Percentiles rank a stretch among this genome's conserved stretches.
phyloP scores from a whole-genome alignment of 768 basidiomycete species.

The Hypholoma sublateritium region DNA sequence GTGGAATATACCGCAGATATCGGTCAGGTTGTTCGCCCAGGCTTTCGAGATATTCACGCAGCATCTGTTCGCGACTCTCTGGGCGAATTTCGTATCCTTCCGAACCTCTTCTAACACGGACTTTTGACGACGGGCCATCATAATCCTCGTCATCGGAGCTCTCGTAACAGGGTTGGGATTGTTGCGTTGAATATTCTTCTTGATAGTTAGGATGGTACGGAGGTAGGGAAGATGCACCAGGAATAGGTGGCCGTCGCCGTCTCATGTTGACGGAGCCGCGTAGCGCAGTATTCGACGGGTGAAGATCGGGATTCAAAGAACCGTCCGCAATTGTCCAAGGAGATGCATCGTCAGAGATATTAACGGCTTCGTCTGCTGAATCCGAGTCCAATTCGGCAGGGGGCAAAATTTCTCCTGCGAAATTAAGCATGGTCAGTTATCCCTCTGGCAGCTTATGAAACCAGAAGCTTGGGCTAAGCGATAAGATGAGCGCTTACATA shows the following conservation, averaged over 20 bases:
- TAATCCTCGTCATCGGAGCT: slow-evolving; percentile 25
- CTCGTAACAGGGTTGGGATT: slow-evolving; percentile 26
- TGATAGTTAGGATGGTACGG: slow-evolving; percentile 78
- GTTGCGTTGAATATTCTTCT: slow-evolving; percentile 27
- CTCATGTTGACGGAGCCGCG: slow-evolving; percentile 21
- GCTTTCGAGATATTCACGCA: slow-evolving; percentile 54
- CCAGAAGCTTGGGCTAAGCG: not conserved
- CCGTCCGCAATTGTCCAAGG: slow-evolving; percentile 90
- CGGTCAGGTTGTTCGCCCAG: slow-evolving; percentile 56
- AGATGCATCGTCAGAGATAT: slow-evolving; percentile 52
- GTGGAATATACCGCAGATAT: slow-evolving; percentile 70
- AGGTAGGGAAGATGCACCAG: slow-evolving; percentile 53
- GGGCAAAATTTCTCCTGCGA: slow-evolving; percentile 58
- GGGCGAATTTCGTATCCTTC: slow-evolving; percentile 79
- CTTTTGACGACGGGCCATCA: slow-evolving; percentile 5
- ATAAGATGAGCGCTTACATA: slow-evolving; percentile 15
- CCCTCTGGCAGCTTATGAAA: not conserved
- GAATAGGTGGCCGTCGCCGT: slow-evolving; percentile 19
- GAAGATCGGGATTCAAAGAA: slow-evolving; percentile 72
- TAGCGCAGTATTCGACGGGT: slow-evolving; percentile 53
- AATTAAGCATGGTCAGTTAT: not conserved
- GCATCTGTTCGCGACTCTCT: slow-evolving; percentile 61
- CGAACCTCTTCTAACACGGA: slow-evolving; percentile 64
- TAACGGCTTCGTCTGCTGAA: slow-evolving; percentile 28
- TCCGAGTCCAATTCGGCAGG: slow-evolving; percentile 62